Base-by-base conservation (phyloP, 768 basidiomycete genomes). In the Serendipita sp. region DNA sequence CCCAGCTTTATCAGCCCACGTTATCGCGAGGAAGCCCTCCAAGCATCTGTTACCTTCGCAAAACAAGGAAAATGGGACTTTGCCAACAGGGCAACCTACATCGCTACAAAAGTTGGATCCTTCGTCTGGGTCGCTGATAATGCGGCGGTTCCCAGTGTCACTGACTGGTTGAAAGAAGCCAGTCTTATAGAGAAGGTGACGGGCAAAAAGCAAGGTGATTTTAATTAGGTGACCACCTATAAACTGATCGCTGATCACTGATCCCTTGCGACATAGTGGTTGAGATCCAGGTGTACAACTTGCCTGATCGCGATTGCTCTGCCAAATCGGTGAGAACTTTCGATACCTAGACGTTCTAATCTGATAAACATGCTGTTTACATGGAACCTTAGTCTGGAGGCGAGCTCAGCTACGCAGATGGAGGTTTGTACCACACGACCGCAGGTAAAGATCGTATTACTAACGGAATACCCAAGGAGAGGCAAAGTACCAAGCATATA, bases 201-300 rank as follows among this genome's bases (percentile, higher is more conserved):
- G 48, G 18, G 48, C 8, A 53, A 53, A 32, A 53, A 53, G 16
- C 48, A 53, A 53, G 48, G 38, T 41, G 5, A 41, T 41, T 13
- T 7, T 41, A 5, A 13, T 41, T 13, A 35, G 35, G 30, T 3
- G 46, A 30, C 18, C 53, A 65, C 64, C 64, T 54, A 24, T 24
- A 24, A 24, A 24, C 2, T 47, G 51, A 10, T 48, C 32, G 11
- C 3, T 41, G 38, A 34, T 32, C 7, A 28, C 3, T 48, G 48
- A 65, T 32, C 10, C 7, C 45, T 34, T 8, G 45, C 18, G 30
- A 37, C 3, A 7, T 41, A 41, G 38, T 76, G 56, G 77, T 81
- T 24, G 78, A 80, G 68, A 79, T 81, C 56, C 78, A 80, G 54
- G 79, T 81, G 38, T 81, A 81, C 70, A 72, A 74, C 58, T 68